Percentiles rank a stretch among this genome's conserved stretches.
These are phyloP conservation scores for Lepidium didymum DNA, from an alignment of 345 rosid genomes.

Conservation along the genomic window DNA sequence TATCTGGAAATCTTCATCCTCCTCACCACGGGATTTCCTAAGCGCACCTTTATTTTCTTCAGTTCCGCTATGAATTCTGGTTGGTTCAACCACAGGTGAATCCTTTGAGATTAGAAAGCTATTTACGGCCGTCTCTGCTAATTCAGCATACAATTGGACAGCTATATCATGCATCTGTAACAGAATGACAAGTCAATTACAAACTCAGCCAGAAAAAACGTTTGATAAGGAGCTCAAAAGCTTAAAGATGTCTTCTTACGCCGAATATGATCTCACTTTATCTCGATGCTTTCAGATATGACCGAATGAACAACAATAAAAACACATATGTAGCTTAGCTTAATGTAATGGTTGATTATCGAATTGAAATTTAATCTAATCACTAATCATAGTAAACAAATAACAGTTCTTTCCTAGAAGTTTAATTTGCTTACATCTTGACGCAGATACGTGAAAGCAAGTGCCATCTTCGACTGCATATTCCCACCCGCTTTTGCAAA, in stretches of 20 bases:
- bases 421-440: conserved; percentile 66
- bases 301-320: not conserved
- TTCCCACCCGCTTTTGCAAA: conserved; percentile 72
- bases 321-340: not conserved
- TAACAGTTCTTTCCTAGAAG: not conserved
- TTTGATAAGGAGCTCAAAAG: conserved; percentile 1
- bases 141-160: conserved; percentile 68
- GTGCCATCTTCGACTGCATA: conserved; percentile 90
- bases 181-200: conserved; percentile 2
- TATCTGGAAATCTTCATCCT: conserved; percentile 96
- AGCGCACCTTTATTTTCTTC: conserved; percentile 95
- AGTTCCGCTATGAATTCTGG: conserved; percentile 87
- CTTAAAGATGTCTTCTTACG: not conserved
- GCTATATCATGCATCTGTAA: conserved; percentile 86
- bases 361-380: not conserved
- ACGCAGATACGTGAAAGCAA: conserved; percentile 76
- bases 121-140: conserved; percentile 88
- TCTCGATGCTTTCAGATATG: not conserved
- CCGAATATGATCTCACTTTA: not conserved
- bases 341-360: not conserved
- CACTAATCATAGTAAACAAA: not conserved
- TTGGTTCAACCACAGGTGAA: conserved; percentile 76
- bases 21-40: conserved; percentile 91
- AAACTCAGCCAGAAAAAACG: not conserved
- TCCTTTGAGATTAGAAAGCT: conserved; percentile 91